phyloP scores from a whole-genome alignment of 2,329 filamentous ascomycete species.

The Immersiporthe knoxdaviesiana region DNA sequence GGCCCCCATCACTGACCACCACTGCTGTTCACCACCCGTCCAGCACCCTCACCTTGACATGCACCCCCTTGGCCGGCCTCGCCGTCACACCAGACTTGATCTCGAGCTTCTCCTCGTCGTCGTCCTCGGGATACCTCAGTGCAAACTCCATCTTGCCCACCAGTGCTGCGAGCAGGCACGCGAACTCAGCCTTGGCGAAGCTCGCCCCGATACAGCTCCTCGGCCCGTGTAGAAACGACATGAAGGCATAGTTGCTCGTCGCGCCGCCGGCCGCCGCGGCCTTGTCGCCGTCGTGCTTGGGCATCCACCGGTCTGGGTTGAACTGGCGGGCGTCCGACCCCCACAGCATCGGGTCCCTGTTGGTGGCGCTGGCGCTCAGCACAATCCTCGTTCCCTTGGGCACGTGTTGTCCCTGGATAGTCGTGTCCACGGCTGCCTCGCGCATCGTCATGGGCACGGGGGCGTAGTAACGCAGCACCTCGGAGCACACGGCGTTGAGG shows the following conservation, averaged over 20 bases:
- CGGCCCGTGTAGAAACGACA: slow-evolving; percentile 87
- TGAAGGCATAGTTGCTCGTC: slow-evolving; percentile 72
- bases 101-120: slow-evolving; percentile 67
- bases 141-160: slow-evolving; percentile 74
- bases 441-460: slow-evolving; percentile 75
- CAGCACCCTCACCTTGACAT: slow-evolving; percentile 68
- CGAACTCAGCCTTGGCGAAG: slow-evolving; percentile 85
- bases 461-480: slow-evolving; percentile 73
- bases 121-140: slow-evolving; percentile 59
- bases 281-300: slow-evolving; percentile 42
- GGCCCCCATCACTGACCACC: not conserved
- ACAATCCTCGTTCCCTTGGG: slow-evolving; percentile 73
- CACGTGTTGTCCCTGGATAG: slow-evolving; percentile 63
- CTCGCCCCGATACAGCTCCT: slow-evolving; percentile 81
- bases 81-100: slow-evolving; percentile 74
- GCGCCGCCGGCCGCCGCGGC: slow-evolving; percentile 69
- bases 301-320: slow-evolving; percentile 78
- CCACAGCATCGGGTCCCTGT: slow-evolving; percentile 73
- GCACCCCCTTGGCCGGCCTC: slow-evolving; percentile 72
- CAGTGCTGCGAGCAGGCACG: slow-evolving; percentile 76
- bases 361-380: slow-evolving; percentile 68
- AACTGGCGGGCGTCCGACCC: slow-evolving; percentile 75
- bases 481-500: slow-evolving; percentile 77
- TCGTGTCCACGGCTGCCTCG: slow-evolving; percentile 65
- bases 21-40: slow-evolving; percentile 68